Evolutionary conservation across 257 asterid genomes (phyloP), one percentile per base, ranked within the genome.

Genomic region (Nicotiana benthamiana): DNA sequence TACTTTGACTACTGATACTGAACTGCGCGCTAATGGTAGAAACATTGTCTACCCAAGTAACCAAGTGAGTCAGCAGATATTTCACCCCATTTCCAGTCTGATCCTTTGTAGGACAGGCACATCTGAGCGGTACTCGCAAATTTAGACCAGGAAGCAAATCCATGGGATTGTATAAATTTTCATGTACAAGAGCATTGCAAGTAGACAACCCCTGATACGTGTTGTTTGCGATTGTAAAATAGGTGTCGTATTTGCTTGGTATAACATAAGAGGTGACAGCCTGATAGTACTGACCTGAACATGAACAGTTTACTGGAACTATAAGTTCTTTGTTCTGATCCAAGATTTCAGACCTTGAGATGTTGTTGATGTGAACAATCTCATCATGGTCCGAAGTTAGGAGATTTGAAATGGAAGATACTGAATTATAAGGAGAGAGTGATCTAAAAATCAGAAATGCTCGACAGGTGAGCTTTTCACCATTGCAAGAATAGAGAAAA

Each of bases 31-130:
- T 86, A 77, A 91, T 75, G 12, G 13, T 34, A 65, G 80, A 20
- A 82, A 89, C 62, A 9, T 56, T 70, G 82, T 89, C 92, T 2
- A 72, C 59, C 89, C 78, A 60, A 18, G 87, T 82, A 59, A 91
- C 83, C 83, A 89, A 68, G 84, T 87, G 87, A 1, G 96, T 88
- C 52, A 91, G 53, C 82, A 93, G 74, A 83, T 87, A 90, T 79
- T 86, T 86, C 0, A 84, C 75, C 17, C 92, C 93, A 0, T 85
- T 79, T 17, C 24, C 64, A 10, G 82, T 66, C 83, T 91, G 96
- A 68, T 89, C 74, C 48, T 61, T 62, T 24, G 89, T 77, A 60
- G 96, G 97, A 70, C 97, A 93, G 62, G 96, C 94, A 68, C 97
- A 93, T 65, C 93, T 80, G 22, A 93, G 92, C 2, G 96, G 96